Evolutionary conservation across 2,329 filamentous ascomycete species (phyloP).

Genomic region (Neoarthrinium moseri): DNA sequence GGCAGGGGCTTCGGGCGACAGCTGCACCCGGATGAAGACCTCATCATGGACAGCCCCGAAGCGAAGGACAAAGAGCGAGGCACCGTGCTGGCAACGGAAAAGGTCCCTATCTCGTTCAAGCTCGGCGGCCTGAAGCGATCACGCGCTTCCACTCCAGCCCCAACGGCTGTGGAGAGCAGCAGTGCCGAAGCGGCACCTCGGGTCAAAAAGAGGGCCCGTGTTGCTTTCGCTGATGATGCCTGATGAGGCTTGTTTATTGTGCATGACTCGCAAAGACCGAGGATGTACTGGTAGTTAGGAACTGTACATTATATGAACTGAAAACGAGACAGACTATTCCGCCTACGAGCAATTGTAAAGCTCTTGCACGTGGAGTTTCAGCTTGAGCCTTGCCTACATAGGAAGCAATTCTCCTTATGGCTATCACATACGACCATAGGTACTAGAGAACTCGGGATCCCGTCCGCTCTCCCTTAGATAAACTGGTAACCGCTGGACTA

Average conservation of each 20-base stretch:
- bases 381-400: no score
- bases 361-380: no score
- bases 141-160: neutral
- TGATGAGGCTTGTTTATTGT: neutral
- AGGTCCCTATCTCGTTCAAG: neutral
- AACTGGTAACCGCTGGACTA: no score
- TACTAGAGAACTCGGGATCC: no score
- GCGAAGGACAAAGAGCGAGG: neutral
- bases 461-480: no score
- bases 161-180: neutral
- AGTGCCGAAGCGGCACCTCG: neutral
- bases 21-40: slow-evolving; percentile 44
- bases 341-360: no score
- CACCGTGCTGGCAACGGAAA: neutral
- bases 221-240: slow-evolving; percentile 5
- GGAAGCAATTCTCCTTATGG: no score
- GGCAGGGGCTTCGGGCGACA: slow-evolving; percentile 45
- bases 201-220: neutral
- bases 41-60: slow-evolving; percentile 29
- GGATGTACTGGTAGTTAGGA: neutral
- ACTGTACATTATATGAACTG: neutral
- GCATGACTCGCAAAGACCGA: neutral
- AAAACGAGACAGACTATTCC: neutral
- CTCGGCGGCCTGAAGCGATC: slow-evolving; percentile 2
- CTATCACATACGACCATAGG: no score